Conservation (phyloP, 345 rosid species). For the Aethionema arabicum region DNA sequence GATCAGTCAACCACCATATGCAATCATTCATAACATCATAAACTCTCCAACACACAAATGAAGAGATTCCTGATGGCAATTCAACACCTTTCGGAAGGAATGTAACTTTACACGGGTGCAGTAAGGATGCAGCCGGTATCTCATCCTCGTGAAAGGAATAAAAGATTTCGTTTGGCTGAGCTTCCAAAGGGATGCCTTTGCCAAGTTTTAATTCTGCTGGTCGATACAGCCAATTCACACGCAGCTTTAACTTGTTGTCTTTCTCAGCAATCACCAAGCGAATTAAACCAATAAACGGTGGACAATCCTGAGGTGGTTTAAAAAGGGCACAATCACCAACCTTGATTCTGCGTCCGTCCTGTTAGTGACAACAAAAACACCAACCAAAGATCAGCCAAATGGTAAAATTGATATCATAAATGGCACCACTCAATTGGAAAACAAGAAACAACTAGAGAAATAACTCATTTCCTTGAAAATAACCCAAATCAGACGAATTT, state of each 20-base stretch:
- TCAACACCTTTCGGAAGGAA: slow-evolving; percentile 80
- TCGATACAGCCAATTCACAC: slow-evolving; percentile 91
- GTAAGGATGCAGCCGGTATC: slow-evolving; percentile 78
- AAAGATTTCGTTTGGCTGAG: slow-evolving; percentile 90
- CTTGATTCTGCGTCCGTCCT: slow-evolving; percentile 85
- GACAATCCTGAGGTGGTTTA: slow-evolving; percentile 79
- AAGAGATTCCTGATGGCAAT: slow-evolving; percentile 72
- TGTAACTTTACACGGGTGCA: slow-evolving; percentile 96
- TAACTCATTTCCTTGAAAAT: neutral
- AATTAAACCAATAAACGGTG: slow-evolving; percentile 85
- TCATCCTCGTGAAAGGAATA: slow-evolving; percentile 95
- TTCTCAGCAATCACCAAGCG: slow-evolving; percentile 49
- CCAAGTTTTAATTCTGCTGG: slow-evolving; percentile 83
- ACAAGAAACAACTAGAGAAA: neutral
- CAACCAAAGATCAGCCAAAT: neutral
- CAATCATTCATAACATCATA: slow-evolving; percentile 69
- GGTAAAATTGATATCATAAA: neutral
- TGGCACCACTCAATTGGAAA: neutral
- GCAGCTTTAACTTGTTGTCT: slow-evolving; percentile 52
- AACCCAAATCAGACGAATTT: neutral
- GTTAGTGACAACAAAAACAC: slow-evolving; percentile 12
- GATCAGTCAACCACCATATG: slow-evolving; percentile 97
- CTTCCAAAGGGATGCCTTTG: slow-evolving; percentile 75
- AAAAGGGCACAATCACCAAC: slow-evolving; percentile 95
- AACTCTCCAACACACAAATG: slow-evolving; percentile 83